Percentiles rank a stretch among this genome's conserved stretches.
Conservation (phyloP, 805 yeast species). For the Kuraishia borneana region DNA sequence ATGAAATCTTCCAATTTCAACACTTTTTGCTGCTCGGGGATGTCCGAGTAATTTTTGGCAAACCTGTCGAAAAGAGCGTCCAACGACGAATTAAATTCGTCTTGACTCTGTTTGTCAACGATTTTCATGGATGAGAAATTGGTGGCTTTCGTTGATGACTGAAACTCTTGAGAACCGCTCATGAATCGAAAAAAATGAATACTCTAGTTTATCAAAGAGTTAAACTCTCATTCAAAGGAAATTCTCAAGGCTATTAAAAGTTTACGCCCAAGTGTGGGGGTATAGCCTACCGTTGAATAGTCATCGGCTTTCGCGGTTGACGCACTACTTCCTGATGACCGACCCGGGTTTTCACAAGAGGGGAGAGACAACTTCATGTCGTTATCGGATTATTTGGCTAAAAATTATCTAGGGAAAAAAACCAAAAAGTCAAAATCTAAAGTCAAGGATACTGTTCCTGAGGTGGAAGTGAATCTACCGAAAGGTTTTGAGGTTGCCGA, state of each 20-base stretch:
- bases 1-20: conserved; percentile 29
- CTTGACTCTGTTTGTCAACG: neutral
- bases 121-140: neutral
- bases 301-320: neutral
- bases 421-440: conserved; percentile 14
- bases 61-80: conserved; percentile 29
- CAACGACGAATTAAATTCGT: conserved; percentile 9
- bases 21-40: conserved; percentile 16
- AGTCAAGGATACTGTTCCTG: conserved; percentile 4
- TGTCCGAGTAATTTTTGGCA: conserved; percentile 23
- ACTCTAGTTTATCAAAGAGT: too few species aligned
- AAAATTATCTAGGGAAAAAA: conserved; percentile 26
- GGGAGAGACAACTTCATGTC: conserved; percentile 4
- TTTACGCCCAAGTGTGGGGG: too few species aligned
- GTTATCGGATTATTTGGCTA: conserved; percentile 32
- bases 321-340: neutral
- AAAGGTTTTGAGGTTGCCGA: conserved; percentile 2
- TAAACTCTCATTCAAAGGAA: too few species aligned
- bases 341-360: neutral
- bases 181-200: too few species aligned
- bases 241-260: too few species aligned
- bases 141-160: neutral
- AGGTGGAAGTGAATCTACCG: conserved; percentile 5
- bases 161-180: conserved; percentile 1
- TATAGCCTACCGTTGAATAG: neutral